Evolutionary conservation across 2,329 filamentous ascomycete species (phyloP).

Genomic region (Sporothrix euskadiensis): DNA sequence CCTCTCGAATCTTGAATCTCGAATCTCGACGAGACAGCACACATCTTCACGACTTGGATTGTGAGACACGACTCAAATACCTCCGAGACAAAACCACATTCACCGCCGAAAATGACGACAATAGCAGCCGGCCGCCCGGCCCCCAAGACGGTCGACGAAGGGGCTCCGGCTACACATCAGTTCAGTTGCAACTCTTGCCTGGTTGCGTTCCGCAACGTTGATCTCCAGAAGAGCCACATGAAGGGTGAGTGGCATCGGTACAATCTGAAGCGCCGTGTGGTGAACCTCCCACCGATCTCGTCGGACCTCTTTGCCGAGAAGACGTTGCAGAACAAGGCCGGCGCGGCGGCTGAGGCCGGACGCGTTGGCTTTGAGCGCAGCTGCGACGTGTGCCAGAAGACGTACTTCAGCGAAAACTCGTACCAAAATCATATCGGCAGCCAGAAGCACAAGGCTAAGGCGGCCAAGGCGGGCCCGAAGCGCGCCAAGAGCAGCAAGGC

Average conservation of each 20-base stretch:
- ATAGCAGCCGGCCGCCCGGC: constrained; percentile 44
- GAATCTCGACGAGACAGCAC: background rate
- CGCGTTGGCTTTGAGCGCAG: constrained; percentile 84
- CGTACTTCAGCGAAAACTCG: constrained; percentile 95
- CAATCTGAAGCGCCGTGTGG: constrained; percentile 92
- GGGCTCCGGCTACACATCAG: constrained; percentile 63
- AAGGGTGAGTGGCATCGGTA: constrained; percentile 99
- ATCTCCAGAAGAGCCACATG: constrained; percentile 94
- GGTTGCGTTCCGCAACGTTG: constrained; percentile 91
- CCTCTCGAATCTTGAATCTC: background rate
- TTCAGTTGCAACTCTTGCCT: constrained; percentile 99
- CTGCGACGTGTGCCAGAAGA: constrained; percentile 83
- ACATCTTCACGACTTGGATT: background rate
- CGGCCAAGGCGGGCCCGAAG: constrained; percentile 50
- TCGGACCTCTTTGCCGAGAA: constrained; percentile 95
- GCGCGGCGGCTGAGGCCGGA: constrained; percentile 78
- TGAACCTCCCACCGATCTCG: constrained; percentile 83
- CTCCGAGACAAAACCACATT: background rate
- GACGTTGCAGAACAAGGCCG: constrained; percentile 85
- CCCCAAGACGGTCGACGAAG: constrained; percentile 35
- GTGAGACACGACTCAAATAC: background rate
- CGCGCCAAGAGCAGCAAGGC: constrained; percentile 46
- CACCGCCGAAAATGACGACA: constrained; percentile 49
- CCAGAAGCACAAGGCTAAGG: constrained; percentile 79
- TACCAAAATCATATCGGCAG: constrained; percentile 90